These are phyloP conservation scores for Pseudocercospora crystallina DNA, from an alignment of 2,329 filamentous ascomycete genomes.

Conservation along the genomic window DNA sequence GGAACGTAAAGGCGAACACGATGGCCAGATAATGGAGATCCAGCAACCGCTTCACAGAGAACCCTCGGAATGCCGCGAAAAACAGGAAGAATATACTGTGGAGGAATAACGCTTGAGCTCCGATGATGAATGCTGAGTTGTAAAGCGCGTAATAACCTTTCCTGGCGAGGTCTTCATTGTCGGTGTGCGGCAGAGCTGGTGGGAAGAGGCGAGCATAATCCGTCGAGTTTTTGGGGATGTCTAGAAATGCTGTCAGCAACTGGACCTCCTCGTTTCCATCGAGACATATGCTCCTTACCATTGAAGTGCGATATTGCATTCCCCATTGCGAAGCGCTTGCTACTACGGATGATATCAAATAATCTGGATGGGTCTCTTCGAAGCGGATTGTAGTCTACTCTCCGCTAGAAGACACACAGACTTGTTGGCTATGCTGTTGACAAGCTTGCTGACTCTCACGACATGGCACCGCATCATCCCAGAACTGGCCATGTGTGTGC, in stretches of 20 bases:
- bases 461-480: too few species aligned
- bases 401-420: too few species aligned
- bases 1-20: slow-evolving; percentile 15
- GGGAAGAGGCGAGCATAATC: neutral
- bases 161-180: slow-evolving; percentile 7
- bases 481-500: too few species aligned
- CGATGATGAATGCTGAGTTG: slow-evolving; percentile 9
- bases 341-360: too few species aligned
- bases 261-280: neutral
- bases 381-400: too few species aligned
- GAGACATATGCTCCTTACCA: neutral
- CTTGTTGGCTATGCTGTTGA: too few species aligned
- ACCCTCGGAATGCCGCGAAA: slow-evolving; percentile 18
- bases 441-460: too few species aligned
- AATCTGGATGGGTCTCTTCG: too few species aligned
- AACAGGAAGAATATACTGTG: slow-evolving; percentile 17
- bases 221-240: neutral
- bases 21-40: slow-evolving; percentile 21
- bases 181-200: slow-evolving; percentile 4
- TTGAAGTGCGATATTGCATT: too few species aligned
- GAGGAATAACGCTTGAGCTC: slow-evolving; percentile 13
- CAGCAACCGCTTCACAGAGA: slow-evolving; percentile 15
- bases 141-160: slow-evolving; percentile 11
- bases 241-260: neutral
- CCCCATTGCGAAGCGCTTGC: too few species aligned